phyloP scores from a whole-genome alignment of 805 yeast genomes.

The Yarrowia bubula region DNA sequence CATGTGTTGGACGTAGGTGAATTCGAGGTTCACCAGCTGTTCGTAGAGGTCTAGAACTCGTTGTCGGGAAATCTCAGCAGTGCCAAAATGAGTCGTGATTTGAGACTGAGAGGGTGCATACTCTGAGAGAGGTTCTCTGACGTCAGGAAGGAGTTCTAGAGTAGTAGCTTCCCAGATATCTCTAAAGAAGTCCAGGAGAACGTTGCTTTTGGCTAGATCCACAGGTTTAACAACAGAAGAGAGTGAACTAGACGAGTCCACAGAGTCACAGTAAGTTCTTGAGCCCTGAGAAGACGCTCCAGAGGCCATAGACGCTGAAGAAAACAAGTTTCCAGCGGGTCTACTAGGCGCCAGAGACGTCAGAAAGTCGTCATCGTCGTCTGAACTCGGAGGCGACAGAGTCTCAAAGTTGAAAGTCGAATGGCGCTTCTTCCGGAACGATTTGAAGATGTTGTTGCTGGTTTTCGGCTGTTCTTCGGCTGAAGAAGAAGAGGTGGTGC shows the following conservation, averaged over 20 bases:
- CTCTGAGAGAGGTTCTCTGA: neutral
- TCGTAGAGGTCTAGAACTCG: constrained; percentile 9
- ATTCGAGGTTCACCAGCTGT: constrained; percentile 18
- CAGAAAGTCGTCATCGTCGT: constrained; percentile 8
- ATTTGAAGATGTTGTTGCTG: constrained; percentile 9
- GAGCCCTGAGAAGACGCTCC: neutral
- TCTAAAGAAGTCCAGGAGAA: neutral
- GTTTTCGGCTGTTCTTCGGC: neutral
- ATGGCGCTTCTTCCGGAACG: constrained; percentile 7
- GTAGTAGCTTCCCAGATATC: neutral
- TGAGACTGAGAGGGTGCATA: neutral
- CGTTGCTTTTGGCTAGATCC: neutral
- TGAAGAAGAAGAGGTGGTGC: neutral
- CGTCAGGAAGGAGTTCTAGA: neutral
- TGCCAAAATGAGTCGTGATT: neutral
- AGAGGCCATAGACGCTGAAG: neutral
- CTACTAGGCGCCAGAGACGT: neutral
- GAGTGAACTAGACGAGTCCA: neutral
- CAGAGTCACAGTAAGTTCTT: neutral
- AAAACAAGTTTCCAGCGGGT: neutral
- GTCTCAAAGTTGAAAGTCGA: constrained; percentile 1
- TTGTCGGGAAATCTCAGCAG: neutral
- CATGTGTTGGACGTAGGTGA: constrained; percentile 9
- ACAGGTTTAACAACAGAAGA: neutral
- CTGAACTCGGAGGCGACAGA: neutral